Base-by-base conservation (phyloP, 78 protist species). In the Dictyostelium brefeldianum region DNA sequence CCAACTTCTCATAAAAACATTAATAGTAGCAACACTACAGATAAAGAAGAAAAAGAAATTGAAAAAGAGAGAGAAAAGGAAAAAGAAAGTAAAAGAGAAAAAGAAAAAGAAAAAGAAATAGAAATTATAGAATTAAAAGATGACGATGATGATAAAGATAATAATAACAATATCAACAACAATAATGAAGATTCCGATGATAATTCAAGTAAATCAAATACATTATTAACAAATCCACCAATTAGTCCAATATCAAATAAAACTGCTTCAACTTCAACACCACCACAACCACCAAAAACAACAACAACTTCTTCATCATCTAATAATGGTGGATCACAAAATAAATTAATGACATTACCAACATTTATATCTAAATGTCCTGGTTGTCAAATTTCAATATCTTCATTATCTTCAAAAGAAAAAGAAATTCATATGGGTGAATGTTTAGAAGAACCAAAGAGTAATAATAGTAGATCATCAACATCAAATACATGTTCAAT, bases 371-470 rank as follows among this genome's bases (percentile, higher is more conserved):
- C 71, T 25, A 25, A 47, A 25, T 81, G 89, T 47, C 10, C 17
- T 0, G 29, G 50, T 43, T 81, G 89, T 67, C 65, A 65, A 48
- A 64, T 81, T 22, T 65, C 75, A 5, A 59, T 65, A 15, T 12
- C 56, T 22, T 81, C 89, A 25, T 25, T 81, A 3, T 47, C 89
- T n/a, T 18, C n/a, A 3, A 27, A 29, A 18, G 90, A 83, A 46
- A 83, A 53, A 41, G 90, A 67, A 11, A 31, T 14, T 9, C 90
- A 83, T 53, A 70, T 70, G 2, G 53, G 53, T 20, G 50, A 73
- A 31, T 83, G 90, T 69, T 10, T 29, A 2, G 62, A 73, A n/a
- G 31, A 31, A 9, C 15, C 48, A 0, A 25, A 80, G 10, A n/a
- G 46, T 10, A 46, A 78, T 27, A 18, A 7, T 51, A 78, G 20